These are phyloP conservation scores for Turritis glabra DNA, from an alignment of 345 rosid species.

Conservation along the genomic window DNA sequence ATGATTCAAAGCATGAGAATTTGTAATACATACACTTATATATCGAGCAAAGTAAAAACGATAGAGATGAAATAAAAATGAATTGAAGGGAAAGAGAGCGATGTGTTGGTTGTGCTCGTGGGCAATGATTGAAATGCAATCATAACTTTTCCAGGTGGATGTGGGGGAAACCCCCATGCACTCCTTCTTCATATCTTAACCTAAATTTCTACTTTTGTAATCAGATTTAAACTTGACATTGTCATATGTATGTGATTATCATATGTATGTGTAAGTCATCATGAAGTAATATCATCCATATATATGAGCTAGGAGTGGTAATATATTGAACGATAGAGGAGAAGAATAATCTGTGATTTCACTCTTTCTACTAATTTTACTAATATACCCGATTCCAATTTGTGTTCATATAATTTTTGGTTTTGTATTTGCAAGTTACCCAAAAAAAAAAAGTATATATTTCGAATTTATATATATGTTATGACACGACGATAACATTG, in stretches of 20 bases:
- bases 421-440: neutral
- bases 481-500: too few species aligned
- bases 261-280: neutral
- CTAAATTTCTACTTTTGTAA: constrained; percentile 13
- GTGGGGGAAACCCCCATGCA: constrained; percentile 35
- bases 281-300: neutral
- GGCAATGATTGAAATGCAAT: constrained; percentile 38
- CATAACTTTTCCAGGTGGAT: constrained; percentile 41
- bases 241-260: neutral
- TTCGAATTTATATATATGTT: too few species aligned
- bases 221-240: neutral
- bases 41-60: constrained; percentile 21
- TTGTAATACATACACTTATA: constrained; percentile 15
- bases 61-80: neutral
- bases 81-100: constrained; percentile 22
- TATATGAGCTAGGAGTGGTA: neutral
- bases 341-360: neutral
- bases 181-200: constrained; percentile 33
- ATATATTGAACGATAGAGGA: neutral
- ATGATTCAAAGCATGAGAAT: constrained; percentile 38
- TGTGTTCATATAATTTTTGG: neutral
- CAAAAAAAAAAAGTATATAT: neutral
- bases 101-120: constrained; percentile 37
- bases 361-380: neutral
- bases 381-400: neutral